Evolutionary conservation across 306 rosid species (phyloP).

Genomic region (Fragaria vesca): DNA sequence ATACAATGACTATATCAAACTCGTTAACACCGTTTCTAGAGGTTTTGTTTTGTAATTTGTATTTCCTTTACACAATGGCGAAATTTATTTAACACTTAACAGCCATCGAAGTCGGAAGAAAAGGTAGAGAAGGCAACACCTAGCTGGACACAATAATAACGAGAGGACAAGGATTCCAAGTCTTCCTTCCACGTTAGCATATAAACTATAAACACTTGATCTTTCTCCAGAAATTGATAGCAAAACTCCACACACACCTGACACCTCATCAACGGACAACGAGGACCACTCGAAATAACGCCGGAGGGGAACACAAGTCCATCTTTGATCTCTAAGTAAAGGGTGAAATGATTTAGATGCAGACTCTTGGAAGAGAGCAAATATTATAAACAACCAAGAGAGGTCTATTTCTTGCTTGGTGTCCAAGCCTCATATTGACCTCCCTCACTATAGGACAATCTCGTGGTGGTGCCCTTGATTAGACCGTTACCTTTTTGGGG

Average conservation of each 20-base stretch:
- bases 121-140: background rate
- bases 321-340: background rate
- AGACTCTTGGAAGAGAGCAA: background rate
- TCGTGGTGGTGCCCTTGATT: conserved; percentile 15
- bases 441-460: conserved; percentile 27
- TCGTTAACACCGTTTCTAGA: background rate
- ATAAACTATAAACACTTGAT: background rate
- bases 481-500: conserved; percentile 15
- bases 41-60: too few species aligned
- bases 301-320: background rate
- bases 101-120: background rate
- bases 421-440: background rate
- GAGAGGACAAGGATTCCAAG: background rate
- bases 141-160: background rate
- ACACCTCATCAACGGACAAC: background rate
- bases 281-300: conserved; percentile 3
- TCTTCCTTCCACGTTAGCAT: background rate
- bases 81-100: too few species aligned
- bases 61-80: too few species aligned
- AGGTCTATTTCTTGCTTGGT: conserved; percentile 19
- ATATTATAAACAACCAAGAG: background rate
- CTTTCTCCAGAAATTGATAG: background rate
- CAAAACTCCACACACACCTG: background rate
- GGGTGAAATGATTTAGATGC: background rate
- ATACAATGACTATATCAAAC: background rate